Percentiles rank a stretch among this genome's conserved stretches.
Evolutionary conservation across 768 basidiomycete species (phyloP).

Genomic region (Paxillus involutus): DNA sequence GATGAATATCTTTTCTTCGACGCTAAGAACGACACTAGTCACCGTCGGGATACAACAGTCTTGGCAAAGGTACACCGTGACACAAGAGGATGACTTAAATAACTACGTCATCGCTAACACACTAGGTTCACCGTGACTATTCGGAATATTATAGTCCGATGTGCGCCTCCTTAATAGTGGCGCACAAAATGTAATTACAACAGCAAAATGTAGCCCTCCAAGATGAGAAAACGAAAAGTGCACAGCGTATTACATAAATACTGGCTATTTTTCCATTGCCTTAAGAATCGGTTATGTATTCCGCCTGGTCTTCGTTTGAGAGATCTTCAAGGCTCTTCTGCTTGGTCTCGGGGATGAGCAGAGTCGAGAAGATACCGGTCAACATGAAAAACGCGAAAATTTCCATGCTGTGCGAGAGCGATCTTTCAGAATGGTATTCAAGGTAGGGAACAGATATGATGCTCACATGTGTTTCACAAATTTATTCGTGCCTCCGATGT

Average conservation of each 20-base stretch:
- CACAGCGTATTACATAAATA: neutral
- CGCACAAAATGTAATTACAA: no score
- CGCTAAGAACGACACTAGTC: no score
- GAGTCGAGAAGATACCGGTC: constrained; percentile 78
- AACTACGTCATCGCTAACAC: no score
- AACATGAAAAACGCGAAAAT: constrained; percentile 88
- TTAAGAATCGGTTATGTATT: constrained; percentile 45
- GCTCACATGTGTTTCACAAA: constrained; percentile 73
- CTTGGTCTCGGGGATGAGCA: constrained; percentile 81
- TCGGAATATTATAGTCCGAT: no score
- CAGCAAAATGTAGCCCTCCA: no score
- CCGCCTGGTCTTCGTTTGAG: constrained; percentile 68
- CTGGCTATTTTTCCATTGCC: neutral
- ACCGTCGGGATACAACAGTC: no score
- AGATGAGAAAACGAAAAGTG: no score
- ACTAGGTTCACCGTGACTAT: no score
- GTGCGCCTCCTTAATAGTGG: no score
- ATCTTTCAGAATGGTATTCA: constrained; percentile 2
- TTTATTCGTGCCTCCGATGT: constrained; percentile 63
- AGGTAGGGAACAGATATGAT: neutral
- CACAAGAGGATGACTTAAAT: no score
- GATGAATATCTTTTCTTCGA: no score
- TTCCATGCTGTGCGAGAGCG: constrained; percentile 48
- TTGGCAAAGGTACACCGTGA: no score
- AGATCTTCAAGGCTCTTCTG: constrained; percentile 63